phyloP scores from a whole-genome alignment of 176 grass and related monocot species.

The Bothriochloa decipiens region DNA sequence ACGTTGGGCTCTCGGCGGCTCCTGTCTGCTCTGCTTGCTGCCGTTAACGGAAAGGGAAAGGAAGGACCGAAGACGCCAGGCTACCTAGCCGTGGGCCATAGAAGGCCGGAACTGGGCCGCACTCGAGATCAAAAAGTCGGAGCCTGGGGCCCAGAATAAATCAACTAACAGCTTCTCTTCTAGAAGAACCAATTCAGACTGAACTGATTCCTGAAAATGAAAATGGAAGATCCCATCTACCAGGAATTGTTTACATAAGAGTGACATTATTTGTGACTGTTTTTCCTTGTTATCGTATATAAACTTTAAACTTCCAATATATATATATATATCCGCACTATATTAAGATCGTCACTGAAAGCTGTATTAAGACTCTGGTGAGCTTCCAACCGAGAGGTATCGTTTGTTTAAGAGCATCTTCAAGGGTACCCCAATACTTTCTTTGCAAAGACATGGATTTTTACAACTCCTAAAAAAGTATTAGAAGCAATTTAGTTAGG shows the following conservation, averaged over 20 bases:
- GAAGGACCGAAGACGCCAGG: background rate
- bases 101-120: background rate
- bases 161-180: background rate
- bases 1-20: conserved; percentile 12
- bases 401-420: too few relatives aligned
- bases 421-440: too few relatives aligned
- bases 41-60: background rate
- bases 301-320: too few relatives aligned
- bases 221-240: background rate
- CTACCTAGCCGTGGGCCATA: background rate
- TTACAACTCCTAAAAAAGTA: too few relatives aligned
- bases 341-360: background rate
- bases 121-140: background rate
- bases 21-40: background rate
- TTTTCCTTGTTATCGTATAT: background rate
- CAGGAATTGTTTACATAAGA: background rate
- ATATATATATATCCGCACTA: background rate
- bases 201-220: background rate
- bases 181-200: background rate
- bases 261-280: background rate
- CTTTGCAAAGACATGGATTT: too few relatives aligned
- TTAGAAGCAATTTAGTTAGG: background rate
- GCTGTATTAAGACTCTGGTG: too few relatives aligned
- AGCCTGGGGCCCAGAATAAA: background rate
- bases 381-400: too few relatives aligned